Percentiles rank a stretch among this genome's conserved stretches.
These are phyloP conservation scores for Pseudisothecium myosuroides DNA, from an alignment of 225 moss, liverwort and hornwort species.

Conservation along the genomic window DNA sequence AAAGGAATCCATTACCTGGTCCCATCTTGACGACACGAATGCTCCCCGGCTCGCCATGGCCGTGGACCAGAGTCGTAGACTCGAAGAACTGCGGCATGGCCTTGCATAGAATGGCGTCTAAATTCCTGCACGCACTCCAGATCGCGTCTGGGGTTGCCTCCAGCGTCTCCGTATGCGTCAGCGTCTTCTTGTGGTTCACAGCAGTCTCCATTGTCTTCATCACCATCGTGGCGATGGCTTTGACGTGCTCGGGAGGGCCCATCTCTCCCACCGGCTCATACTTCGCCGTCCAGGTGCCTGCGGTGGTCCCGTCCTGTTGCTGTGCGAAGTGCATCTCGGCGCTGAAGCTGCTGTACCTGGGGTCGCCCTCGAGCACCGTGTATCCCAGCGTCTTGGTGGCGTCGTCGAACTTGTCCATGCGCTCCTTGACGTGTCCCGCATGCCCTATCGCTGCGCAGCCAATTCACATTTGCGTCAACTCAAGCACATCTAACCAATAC, in stretches of 20 bases:
- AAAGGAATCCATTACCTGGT: background rate
- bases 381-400: conserved; percentile 15
- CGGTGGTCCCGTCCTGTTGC: background rate
- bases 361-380: conserved; percentile 22
- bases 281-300: conserved; percentile 14
- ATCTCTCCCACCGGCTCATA: background rate
- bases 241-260: conserved; percentile 8
- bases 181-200: background rate
- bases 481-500: background rate
- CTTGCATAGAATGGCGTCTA: conserved; percentile 9
- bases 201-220: conserved; percentile 6
- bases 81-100: conserved; percentile 11
- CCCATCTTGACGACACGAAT: conserved; percentile 20
- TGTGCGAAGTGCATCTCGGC: conserved; percentile 12
- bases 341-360: conserved; percentile 10
- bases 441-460: conserved; percentile 7
- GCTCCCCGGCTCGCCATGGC: conserved; percentile 21
- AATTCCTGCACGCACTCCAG: conserved; percentile 1
- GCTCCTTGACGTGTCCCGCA: conserved; percentile 14
- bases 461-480: background rate
- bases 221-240: background rate
- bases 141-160: background rate
- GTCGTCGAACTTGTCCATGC: conserved; percentile 29
- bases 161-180: background rate
- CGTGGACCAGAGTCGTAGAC: background rate